phyloP scores from a whole-genome alignment of 371 early-diverging fungal genomes.

The Dichotomocladium elegans region DNA sequence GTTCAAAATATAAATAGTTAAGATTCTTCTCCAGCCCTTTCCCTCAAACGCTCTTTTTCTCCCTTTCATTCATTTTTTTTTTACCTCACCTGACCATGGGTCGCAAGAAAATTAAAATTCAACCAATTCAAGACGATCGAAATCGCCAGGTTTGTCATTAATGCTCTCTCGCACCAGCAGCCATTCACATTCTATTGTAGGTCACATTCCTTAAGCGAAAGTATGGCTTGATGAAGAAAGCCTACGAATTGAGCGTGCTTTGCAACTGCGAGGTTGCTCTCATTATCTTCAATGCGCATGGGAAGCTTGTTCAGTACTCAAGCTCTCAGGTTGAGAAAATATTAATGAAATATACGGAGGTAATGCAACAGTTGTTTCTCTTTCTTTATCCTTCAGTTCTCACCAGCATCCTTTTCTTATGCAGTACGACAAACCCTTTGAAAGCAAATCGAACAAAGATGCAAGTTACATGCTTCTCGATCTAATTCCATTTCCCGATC shows the following conservation, averaged over 20 bases:
- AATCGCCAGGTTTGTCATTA: slow-evolving; percentile 82
- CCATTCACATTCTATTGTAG: slow-evolving; percentile 20
- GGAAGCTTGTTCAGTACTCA: slow-evolving; percentile 91
- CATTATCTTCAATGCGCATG: slow-evolving; percentile 88
- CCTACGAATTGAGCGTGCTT: slow-evolving; percentile 94
- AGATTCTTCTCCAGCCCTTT: too few species aligned
- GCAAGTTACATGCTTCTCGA: slow-evolving; percentile 11
- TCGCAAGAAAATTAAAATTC: slow-evolving; percentile 95
- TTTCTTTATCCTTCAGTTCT: not conserved
- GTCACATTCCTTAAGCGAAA: slow-evolving; percentile 97
- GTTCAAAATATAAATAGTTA: too few species aligned
- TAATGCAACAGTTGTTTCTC: slow-evolving; percentile 13
- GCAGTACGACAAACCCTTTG: slow-evolving; percentile 37
- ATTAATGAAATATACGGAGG: slow-evolving; percentile 89
- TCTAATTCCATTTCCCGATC: not conserved
- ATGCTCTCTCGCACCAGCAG: not conserved
- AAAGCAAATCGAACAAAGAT: slow-evolving; percentile 40
- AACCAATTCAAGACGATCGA: slow-evolving; percentile 89
- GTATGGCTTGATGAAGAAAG: slow-evolving; percentile 98
- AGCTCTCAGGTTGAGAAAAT: slow-evolving; percentile 91
- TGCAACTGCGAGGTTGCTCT: slow-evolving; percentile 97
- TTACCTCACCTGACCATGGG: slow-evolving; percentile 62
- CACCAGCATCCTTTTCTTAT: not conserved
- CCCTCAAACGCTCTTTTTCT: too few species aligned
- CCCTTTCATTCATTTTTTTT: not conserved